Evolutionary conservation across 768 basidiomycete species (phyloP).

Genomic region (Tulasnella sp.): DNA sequence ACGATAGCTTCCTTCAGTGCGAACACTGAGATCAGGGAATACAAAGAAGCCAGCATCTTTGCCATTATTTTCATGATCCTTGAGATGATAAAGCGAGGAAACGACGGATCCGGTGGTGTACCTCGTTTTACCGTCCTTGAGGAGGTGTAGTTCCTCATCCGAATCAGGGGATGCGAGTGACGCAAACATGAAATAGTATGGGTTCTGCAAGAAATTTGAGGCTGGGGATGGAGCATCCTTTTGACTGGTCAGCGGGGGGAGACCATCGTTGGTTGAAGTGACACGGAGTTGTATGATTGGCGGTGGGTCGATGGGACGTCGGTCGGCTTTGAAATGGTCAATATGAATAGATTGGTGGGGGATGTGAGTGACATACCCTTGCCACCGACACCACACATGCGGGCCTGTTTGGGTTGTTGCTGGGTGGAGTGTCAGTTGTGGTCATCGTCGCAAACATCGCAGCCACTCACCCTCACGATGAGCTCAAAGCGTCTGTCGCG

Average conservation of each 20-base stretch:
- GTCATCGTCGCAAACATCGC: constrained; percentile 15
- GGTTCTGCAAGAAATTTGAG: constrained; percentile 62
- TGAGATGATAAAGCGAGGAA: constrained; percentile 80
- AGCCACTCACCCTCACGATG: constrained; percentile 15
- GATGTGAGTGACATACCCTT: constrained; percentile 8
- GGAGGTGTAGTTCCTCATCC: constrained; percentile 78
- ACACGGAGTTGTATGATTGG: constrained; percentile 93
- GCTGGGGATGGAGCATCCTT: constrained; percentile 10
- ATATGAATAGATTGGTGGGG: not conserved
- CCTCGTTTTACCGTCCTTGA: constrained; percentile 81
- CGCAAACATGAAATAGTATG: constrained; percentile 94
- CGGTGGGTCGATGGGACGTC: constrained; percentile 92
- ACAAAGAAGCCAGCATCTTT: constrained; percentile 87
- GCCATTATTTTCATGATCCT: constrained; percentile 46
- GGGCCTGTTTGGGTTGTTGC: constrained; percentile 28
- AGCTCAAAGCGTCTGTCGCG: constrained; percentile 15
- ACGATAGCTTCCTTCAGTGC: constrained; percentile 84
- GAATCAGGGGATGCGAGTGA: constrained; percentile 79
- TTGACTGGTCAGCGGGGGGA: constrained; percentile 13
- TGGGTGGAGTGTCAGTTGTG: constrained; percentile 16
- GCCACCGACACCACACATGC: constrained; percentile 26
- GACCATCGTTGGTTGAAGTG: constrained; percentile 20
- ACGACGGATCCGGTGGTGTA: constrained; percentile 88
- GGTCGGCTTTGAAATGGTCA: constrained; percentile 47
- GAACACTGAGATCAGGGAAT: constrained; percentile 85